Conservation (phyloP, 306 rosid species). For the Dryas alaskensis region DNA sequence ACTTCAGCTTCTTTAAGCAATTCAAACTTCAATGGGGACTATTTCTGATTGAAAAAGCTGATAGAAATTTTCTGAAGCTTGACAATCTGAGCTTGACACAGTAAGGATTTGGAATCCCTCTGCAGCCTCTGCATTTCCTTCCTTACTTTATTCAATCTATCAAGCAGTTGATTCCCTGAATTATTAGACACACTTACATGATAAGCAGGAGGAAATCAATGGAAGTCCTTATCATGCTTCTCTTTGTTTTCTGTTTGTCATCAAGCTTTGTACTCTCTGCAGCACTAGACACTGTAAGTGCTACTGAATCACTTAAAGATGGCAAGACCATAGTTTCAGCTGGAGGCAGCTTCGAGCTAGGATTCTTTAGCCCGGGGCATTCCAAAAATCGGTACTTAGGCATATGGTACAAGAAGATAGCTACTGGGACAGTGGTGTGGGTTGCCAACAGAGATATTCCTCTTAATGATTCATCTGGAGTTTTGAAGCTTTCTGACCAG, state of each 20-base stretch:
- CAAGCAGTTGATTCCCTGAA: not conserved
- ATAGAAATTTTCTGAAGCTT: not conserved
- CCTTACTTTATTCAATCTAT: not conserved
- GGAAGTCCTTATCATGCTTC: not conserved
- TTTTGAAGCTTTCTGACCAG: conserved; percentile 6
- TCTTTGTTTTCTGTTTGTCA: conserved; percentile 1
- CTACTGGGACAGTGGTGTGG: conserved; percentile 18
- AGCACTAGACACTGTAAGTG: conserved; percentile 5
- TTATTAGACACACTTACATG: not conserved
- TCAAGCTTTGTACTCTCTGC: not conserved
- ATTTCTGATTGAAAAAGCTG: not conserved
- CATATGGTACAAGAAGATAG: conserved; percentile 22
- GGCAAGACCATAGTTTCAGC: conserved; percentile 3
- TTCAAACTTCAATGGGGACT: not conserved
- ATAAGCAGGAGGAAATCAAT: not conserved
- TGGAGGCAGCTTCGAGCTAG: conserved; percentile 21
- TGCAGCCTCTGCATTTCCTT: conserved; percentile 6
- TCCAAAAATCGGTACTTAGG: conserved; percentile 17
- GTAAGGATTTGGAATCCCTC: not conserved
- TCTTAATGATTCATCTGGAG: conserved; percentile 6
- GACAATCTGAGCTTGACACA: not conserved
- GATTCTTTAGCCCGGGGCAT: conserved; percentile 23
- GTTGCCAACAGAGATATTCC: conserved; percentile 23
- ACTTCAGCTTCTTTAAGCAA: not conserved
- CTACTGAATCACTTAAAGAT: not conserved